Conservation (phyloP, 2,329 filamentous ascomycete genomes). For the Scopulariopsis brevicaulis region DNA sequence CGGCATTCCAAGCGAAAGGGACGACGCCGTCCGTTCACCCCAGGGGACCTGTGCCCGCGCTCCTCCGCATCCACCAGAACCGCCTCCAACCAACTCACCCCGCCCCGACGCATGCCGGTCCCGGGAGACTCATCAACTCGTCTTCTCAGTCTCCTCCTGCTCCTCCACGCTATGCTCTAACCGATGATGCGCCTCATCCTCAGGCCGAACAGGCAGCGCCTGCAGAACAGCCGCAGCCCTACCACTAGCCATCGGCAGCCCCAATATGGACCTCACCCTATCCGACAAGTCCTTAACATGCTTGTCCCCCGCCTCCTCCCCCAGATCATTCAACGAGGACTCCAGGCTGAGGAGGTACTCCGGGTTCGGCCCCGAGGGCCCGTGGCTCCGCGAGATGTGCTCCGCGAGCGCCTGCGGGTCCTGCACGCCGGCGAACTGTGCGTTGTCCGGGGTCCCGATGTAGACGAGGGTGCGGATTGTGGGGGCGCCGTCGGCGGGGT, state of each 20-base stretch:
- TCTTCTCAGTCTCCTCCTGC: constrained; percentile 48
- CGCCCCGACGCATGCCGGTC: neutral
- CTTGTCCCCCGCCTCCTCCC: constrained; percentile 65
- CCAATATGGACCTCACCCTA: constrained; percentile 54
- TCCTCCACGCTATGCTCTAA: constrained; percentile 33
- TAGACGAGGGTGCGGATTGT: constrained; percentile 61
- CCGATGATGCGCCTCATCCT: neutral
- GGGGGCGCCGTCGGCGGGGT: constrained; percentile 35
- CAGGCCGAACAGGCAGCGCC: neutral
- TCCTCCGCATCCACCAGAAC: neutral
- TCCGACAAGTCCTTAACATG: constrained; percentile 76
- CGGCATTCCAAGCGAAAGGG: neutral
- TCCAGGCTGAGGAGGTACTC: constrained; percentile 84
- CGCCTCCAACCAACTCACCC: neutral
- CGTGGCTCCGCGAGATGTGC: constrained; percentile 66
- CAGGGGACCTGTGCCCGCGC: neutral
- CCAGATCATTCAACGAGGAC: constrained; percentile 58
- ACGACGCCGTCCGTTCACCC: neutral
- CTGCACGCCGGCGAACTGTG: constrained; percentile 81
- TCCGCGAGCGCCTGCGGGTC: constrained; percentile 66
- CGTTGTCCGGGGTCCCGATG: constrained; percentile 86
- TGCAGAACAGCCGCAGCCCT: neutral
- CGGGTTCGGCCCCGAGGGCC: constrained; percentile 79
- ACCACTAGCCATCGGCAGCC: neutral
- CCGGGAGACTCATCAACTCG: constrained; percentile 11